Percentiles rank a stretch among this genome's conserved stretches.
Evolutionary conservation across 2,329 filamentous ascomycete genomes (phyloP).

Genomic region (Alternaria hordeiaustralica): DNA sequence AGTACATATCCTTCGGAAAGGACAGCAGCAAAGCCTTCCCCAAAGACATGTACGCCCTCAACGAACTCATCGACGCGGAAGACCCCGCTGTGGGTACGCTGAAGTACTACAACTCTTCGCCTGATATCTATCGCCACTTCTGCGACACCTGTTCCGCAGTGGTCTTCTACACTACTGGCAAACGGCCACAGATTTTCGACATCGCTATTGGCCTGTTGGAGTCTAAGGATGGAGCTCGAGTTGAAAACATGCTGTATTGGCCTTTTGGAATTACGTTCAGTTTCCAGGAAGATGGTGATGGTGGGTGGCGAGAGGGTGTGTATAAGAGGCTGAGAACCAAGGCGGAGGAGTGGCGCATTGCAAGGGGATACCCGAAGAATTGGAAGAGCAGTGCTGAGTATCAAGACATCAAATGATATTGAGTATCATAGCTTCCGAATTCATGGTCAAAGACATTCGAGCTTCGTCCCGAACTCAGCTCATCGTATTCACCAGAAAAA

Average conservation of each 20-base stretch:
- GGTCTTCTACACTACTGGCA: constrained; percentile 55
- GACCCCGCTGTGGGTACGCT: constrained; percentile 55
- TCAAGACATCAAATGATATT: neutral
- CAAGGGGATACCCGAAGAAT: constrained; percentile 43
- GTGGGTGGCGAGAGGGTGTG: constrained; percentile 52
- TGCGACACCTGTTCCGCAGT: constrained; percentile 57
- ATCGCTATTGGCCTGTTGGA: constrained; percentile 56
- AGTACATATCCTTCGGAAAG: constrained; percentile 47
- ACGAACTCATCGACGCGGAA: constrained; percentile 41
- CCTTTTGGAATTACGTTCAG: constrained; percentile 39
- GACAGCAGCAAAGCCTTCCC: constrained; percentile 37
- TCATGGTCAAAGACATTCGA: no score
- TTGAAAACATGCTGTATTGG: constrained; percentile 56
- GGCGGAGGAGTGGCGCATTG: constrained; percentile 46
- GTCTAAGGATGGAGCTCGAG: constrained; percentile 55
- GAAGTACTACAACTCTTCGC: constrained; percentile 53
- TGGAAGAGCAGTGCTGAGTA: constrained; percentile 30
- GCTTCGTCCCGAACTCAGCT: no score
- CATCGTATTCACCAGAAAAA: no score
- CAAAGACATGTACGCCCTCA: constrained; percentile 39
- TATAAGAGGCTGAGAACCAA: constrained; percentile 42
- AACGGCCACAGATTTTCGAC: constrained; percentile 51
- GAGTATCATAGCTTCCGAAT: neutral
- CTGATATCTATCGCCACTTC: constrained; percentile 57
- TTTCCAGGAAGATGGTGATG: constrained; percentile 41